Evolutionary conservation across 2,329 filamentous ascomycete species (phyloP), one percentile per base, ranked within the genome.

Genomic region (Aspergillus sp.): DNA sequence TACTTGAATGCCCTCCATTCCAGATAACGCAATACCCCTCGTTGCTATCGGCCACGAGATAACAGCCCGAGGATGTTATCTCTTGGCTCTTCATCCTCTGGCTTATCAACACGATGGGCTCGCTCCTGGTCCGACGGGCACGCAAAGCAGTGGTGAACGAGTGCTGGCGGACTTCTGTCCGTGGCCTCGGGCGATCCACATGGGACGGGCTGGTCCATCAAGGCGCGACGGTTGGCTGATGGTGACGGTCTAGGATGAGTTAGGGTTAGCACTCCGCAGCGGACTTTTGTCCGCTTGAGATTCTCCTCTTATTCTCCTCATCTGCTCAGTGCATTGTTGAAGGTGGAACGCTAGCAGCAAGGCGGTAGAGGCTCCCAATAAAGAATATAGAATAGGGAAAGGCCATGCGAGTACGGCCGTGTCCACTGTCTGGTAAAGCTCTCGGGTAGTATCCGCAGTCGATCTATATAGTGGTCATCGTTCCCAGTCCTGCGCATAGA

Each of bases 21-120:
- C 40, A 13, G 40, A 42, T 42, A 42, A 20, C 40, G 21, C 25
- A 2, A 19, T 17, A 17, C n/a, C 11, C 40, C 11, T 5, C 19
- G 19, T 21, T 19, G n/a, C 40, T 42, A 42, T 42, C 40, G 21
- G 16, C 17, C 2, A 34, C 5, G 38, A 20, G 53, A 55, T 52
- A 55, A 46, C 14, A 31, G 21, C 29, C 25, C 19, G 7, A 9
- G 41, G 17, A 34, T 45, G 45, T 48, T 55, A 54, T 54, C 41
- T 47, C 53, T 53, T 55, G 53, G 53, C 53, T 20, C 32, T 2
- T 19, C 13, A 5, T 48, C 10, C 34, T 20, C 32, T 17, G 17
- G 14, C 31, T 20, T 32, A 48, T 48, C 34, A 9, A 32, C 14
- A 6, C 21, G 10, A 13, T 10, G 16, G 16, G 16, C 31, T 19